Conservation (phyloP, 2,329 filamentous ascomycete genomes). For the Ilyonectria robusta region DNA sequence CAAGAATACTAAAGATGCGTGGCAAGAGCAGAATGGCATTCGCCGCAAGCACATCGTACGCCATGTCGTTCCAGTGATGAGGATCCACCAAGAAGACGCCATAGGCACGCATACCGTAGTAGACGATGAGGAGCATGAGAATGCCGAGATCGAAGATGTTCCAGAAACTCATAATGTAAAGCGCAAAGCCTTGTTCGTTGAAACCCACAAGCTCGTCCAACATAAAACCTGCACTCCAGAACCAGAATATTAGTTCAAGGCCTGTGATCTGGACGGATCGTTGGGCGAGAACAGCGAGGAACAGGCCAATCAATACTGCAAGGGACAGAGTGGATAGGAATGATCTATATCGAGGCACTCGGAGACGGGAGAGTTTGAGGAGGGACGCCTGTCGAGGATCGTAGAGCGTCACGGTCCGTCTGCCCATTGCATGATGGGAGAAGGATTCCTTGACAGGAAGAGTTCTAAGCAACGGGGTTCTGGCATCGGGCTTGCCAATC, state of each 20-base stretch:
- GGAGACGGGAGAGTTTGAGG: constrained; percentile 90
- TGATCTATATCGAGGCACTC: constrained; percentile 92
- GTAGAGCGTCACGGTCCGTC: constrained; percentile 88
- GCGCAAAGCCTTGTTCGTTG: constrained; percentile 94
- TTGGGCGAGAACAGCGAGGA: constrained; percentile 83
- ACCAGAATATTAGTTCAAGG: constrained; percentile 93
- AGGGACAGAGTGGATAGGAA: constrained; percentile 91
- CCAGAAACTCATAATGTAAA: constrained; percentile 99
- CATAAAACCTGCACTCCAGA: constrained; percentile 98
- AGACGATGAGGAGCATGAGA: constrained; percentile 85
- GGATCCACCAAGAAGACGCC: constrained; percentile 86
- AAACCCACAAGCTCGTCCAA: constrained; percentile 96
- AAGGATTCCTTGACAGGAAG: constrained; percentile 49
- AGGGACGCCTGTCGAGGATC: constrained; percentile 91
- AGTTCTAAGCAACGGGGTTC: constrained; percentile 66
- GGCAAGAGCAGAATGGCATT: constrained; percentile 92
- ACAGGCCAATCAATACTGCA: constrained; percentile 86
- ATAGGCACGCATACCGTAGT: constrained; percentile 91
- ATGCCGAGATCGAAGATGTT: constrained; percentile 96
- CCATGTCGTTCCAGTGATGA: constrained; percentile 82
- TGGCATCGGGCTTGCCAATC: constrained; percentile 56
- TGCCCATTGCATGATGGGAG: constrained; percentile 60
- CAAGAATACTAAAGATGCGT: constrained; percentile 90
- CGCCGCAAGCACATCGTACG: constrained; percentile 93
- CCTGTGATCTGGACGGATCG: constrained; percentile 85